Base-by-base conservation (phyloP, 2,329 filamentous ascomycete genomes). In the Colletotrichum magnum region DNA sequence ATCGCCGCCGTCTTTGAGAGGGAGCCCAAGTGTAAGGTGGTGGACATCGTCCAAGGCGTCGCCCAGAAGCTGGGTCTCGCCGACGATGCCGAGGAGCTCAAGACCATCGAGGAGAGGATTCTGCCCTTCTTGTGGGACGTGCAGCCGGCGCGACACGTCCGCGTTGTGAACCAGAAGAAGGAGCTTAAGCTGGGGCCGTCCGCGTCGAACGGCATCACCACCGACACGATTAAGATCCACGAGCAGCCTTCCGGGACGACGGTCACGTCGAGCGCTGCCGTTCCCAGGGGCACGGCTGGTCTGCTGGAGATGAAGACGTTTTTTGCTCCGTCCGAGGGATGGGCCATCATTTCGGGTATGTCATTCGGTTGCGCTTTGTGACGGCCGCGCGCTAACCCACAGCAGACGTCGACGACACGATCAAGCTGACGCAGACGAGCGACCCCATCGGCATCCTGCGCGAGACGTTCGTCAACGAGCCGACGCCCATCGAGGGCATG, bases 351-450 rank as follows among this genome's bases (percentile, higher is more conserved):
- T 72, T 95, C 93, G 47, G 89, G 89, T 90, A 79, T 59, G 81
- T 53, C 45, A 10, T 13, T 36, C 36, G 10, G 15, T 4, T 41
- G 12, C 4, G n/a, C 7, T 56, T 18, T 6, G 32, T 1, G 32
- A 36, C 9, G 9, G 32, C 7, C 32, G 3, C 32, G 32, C 32
- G 68, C 73, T 76, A 66, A 77, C 58, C 50, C 26, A 69, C 16
- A n/a, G 18, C 57, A 91, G 95, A 98, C 75, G 89, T 98, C 73
- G 96, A 98, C 77, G 95, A 98, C 80, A 97, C 95, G 0, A 97
- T 98, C 84, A 98, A 98, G 81, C 84, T 95, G 73, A 98, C 95
- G 0, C 86, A 93, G 78, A 97, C 95, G 0, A 89, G 91, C 51
- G 92, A 93, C 58, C 91, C 94, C 0, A 86, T 92, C 7, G 94